These are phyloP conservation scores for Silybum marianum DNA, from an alignment of 129 eudicot genomes.

Conservation along the genomic window DNA sequence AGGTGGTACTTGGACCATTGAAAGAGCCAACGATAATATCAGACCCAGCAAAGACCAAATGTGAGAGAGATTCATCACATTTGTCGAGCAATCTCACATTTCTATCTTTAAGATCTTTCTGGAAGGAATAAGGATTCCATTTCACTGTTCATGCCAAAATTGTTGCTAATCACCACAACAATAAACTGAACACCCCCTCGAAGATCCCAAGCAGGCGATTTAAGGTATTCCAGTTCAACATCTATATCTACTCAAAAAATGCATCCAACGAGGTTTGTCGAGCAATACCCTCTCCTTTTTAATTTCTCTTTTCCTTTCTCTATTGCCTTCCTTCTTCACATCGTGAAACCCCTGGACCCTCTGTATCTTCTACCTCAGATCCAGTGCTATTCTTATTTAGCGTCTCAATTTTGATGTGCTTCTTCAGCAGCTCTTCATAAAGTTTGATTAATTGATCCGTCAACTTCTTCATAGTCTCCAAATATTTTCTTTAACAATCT, in stretches of 20 bases:
- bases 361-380: no score
- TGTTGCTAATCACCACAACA: constrained; percentile 40
- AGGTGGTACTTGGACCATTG: constrained; percentile 48
- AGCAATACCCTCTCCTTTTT: constrained; percentile 7
- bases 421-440: neutral
- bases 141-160: constrained; percentile 19
- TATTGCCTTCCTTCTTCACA: no score
- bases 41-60: constrained; percentile 52
- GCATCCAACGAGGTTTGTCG: no score
- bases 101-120: constrained; percentile 50
- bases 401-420: neutral
- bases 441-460: neutral
- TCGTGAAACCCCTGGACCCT: no score
- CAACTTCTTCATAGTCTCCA: neutral
- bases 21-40: constrained; percentile 55
- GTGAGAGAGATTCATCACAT: constrained; percentile 55
- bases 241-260: no score
- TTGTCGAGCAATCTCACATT: constrained; percentile 45
- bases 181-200: constrained; percentile 53
- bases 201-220: constrained; percentile 41
- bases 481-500: neutral
- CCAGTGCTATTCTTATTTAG: neutral
- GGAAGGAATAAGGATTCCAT: constrained; percentile 29
- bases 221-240: constrained; percentile 52
- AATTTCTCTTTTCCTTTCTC: no score